Evolutionary conservation across 805 yeast genomes (phyloP), one percentile per base, ranked within the genome.

Genomic region (Barnettozyma sucrosica): DNA sequence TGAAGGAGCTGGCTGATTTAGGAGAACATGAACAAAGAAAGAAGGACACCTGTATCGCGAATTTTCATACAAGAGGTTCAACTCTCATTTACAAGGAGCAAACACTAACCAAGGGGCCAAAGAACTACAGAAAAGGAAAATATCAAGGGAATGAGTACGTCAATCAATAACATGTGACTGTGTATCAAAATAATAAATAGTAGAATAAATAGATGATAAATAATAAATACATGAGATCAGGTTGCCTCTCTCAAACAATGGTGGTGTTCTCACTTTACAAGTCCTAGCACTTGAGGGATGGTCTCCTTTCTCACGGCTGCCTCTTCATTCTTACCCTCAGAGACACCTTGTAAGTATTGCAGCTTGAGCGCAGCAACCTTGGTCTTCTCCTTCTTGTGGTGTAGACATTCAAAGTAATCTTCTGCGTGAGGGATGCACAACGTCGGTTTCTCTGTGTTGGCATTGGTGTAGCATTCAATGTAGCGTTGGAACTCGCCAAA

Each of bases 321-420:
- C 38, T 41, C 28, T 50, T 47, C 51, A 4, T 18, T 13, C 7
- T 39, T 37, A 14, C 42, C 44, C 2, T 44, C 54, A 2, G 45
- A 45, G 8, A 32, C 41, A 20, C 51, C 53, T 41, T 47, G 51
- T 48, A 54, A 46, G 40, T 52, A 54, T 47, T 62, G 62, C 2
- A 46, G 48, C 45, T 61, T 58, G 24, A 65, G 58, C 26, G 56
- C 41, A 8, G 51, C 41, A 16, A 55, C 55, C 45, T 64, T 54
- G 48, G 53, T 50, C 43, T 56, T 66, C 59, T 71, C 80, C 58
- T 74, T 74, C 16, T 58, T 62, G 59, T 74, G 79, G 57, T 70
- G 76, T 41, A 75, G 66, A 55, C 80, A 75, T 61, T 75, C 80
- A 43, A 64, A 59, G 64, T 74, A 75, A 56, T 75, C 79, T 45